Percentiles rank a stretch among this genome's conserved stretches.
Conservation (phyloP, 2,329 filamentous ascomycete species). For the Incumbomyces delicatus region DNA sequence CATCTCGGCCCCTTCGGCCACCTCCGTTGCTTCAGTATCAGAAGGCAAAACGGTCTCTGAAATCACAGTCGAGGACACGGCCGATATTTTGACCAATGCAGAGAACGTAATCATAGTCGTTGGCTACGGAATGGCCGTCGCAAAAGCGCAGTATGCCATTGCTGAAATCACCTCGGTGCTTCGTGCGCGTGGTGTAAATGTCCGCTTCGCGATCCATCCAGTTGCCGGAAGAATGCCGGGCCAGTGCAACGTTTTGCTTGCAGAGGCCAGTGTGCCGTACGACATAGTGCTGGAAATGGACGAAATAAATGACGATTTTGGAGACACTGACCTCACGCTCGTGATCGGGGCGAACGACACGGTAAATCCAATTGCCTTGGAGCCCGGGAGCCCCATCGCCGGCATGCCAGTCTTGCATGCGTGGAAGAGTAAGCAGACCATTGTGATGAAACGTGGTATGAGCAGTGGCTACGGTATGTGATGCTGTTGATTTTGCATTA, state of each 20-base stretch:
- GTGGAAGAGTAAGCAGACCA: constrained; percentile 87
- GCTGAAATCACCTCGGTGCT: constrained; percentile 68
- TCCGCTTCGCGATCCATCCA: constrained; percentile 82
- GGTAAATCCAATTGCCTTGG: constrained; percentile 79
- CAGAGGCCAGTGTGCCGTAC: constrained; percentile 79
- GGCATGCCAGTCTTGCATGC: constrained; percentile 89
- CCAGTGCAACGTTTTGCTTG: constrained; percentile 83
- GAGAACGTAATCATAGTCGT: constrained; percentile 82
- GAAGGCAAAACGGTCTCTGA: constrained; percentile 65
- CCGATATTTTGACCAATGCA: constrained; percentile 62
- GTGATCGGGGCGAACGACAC: constrained; percentile 91
- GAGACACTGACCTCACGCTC: constrained; percentile 72
- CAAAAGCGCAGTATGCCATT: constrained; percentile 85
- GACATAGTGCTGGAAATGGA: constrained; percentile 94
- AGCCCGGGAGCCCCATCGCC: constrained; percentile 73
- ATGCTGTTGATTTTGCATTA: constrained; percentile 1
- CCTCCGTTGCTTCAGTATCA: constrained; percentile 52
- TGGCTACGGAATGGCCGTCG: constrained; percentile 89
- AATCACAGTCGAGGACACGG: constrained; percentile 70
- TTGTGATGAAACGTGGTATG: constrained; percentile 90
- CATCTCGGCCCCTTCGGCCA: constrained; percentile 54
- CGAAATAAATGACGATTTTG: constrained; percentile 88
- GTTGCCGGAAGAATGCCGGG: constrained; percentile 88
- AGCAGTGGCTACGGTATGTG: constrained; percentile 70
- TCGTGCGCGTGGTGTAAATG: constrained; percentile 65